A percentile compares a stretch with the other conserved stretches of the same genome.
These are phyloP conservation scores for Claviceps citrina DNA, from an alignment of 2,329 filamentous ascomycete species.

Conservation along the genomic window DNA sequence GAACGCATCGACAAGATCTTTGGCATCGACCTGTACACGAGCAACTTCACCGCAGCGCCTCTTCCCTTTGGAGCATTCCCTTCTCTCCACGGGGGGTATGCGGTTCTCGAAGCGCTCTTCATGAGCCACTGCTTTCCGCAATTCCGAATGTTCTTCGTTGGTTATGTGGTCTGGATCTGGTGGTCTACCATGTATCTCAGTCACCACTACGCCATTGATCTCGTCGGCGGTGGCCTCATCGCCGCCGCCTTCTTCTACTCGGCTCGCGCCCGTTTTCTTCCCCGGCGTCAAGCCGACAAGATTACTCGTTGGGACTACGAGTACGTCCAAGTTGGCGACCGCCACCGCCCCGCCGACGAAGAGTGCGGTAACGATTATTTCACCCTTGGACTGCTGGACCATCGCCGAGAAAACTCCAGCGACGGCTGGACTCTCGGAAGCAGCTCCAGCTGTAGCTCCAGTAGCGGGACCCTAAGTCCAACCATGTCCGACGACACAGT, in stretches of 20 bases:
- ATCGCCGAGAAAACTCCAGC: conserved; percentile 38
- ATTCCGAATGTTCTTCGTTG: conserved; percentile 62
- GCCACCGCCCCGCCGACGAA: conserved; percentile 27
- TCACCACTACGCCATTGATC: conserved; percentile 90
- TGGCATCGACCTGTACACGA: conserved; percentile 83
- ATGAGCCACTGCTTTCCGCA: conserved; percentile 85
- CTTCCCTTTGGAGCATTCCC: conserved; percentile 93
- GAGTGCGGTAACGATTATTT: conserved; percentile 32
- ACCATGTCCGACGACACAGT: conserved; percentile 29
- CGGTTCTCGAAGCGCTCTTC: conserved; percentile 79
- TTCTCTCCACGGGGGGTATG: conserved; percentile 78
- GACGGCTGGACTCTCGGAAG: conserved; percentile 87
- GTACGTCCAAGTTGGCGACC: conserved; percentile 71
- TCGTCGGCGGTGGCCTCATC: conserved; percentile 71
- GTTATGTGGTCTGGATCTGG: conserved; percentile 87
- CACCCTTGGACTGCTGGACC: conserved; percentile 30
- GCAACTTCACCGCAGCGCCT: conserved; percentile 76
- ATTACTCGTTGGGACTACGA: conserved; percentile 89
- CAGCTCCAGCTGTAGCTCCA: conserved; percentile 47
- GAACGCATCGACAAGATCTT: conserved; percentile 81
- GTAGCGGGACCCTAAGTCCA: conserved; percentile 34
- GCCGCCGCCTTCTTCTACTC: conserved; percentile 71
- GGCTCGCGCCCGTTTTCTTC: conserved; percentile 64
- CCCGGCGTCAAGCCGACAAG: conserved; percentile 71
- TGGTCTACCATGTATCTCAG: conserved; percentile 98